phyloP scores from a whole-genome alignment of 2,329 filamentous ascomycete species.

The Dothistroma septosporum region DNA sequence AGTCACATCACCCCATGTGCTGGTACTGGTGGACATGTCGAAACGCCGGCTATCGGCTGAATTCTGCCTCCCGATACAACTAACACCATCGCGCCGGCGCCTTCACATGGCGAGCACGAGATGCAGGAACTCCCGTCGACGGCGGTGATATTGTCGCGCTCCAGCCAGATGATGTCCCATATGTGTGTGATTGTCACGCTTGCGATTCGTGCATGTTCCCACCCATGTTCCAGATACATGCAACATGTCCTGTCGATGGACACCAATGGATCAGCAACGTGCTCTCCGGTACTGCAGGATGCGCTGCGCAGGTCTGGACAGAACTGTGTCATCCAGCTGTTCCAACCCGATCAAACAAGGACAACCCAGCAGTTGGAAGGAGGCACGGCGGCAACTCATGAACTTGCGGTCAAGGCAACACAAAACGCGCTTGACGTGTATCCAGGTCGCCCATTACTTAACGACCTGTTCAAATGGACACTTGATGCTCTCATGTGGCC shows the following conservation, averaged over 20 bases:
- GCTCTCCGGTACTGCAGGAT: neutral
- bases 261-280: constrained; percentile 2
- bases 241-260: neutral
- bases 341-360: neutral
- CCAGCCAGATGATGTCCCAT: neutral
- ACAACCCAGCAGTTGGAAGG: neutral
- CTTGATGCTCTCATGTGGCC: neutral
- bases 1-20: too few species aligned
- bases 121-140: neutral
- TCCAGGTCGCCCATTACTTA: neutral
- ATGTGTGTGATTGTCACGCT: neutral
- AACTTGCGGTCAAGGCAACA: neutral
- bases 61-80: too few species aligned
- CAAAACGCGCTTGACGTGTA: neutral
- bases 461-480: neutral
- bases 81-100: too few species aligned
- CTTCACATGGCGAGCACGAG: neutral
- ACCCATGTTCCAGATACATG: neutral
- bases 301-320: neutral
- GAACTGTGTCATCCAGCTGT: neutral
- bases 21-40: too few species aligned
- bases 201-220: neutral
- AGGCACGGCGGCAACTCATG: too few species aligned
- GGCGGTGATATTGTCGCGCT: neutral
- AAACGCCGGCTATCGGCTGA: too few species aligned